Evolutionary conservation across 495 filamentous ascomycete genomes (phyloP), one percentile per base, ranked within the genome.

Genomic region (Daldinia caldariorum): DNA sequence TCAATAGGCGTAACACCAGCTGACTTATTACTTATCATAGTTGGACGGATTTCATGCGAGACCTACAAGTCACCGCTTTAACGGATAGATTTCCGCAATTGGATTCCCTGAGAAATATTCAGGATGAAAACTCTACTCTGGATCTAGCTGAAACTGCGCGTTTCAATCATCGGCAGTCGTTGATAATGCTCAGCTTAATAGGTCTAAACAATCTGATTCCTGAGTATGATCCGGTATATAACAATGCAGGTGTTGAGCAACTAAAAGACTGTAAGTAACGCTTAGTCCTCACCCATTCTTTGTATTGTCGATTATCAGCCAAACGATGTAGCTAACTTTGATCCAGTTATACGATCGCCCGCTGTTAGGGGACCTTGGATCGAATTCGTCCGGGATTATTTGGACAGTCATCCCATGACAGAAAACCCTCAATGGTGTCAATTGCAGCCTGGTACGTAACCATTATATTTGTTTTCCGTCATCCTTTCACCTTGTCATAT

Each of bases 391-490:
- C 0, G 18, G 0, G 39, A 39, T 9, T 70, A 58, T 18, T 31
- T 70, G 12, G 1, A 0, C 0, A 0, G 5, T 4, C 6, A 58
- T 20, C 49, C 49, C 29, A 8, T 45, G 13, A 26, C 32, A 16
- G 4, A 1, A 6, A 66, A 51, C 16, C 38, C 68, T 1, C 9
- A 8, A 18, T 70, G 68, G 68, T 53, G 26, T 32, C 29, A 9
- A 12, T 58, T 70, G n/a, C 68, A 70, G 13, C 22, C 57, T 54
- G 10, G 35, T 43, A 16, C 4, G 37, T 31, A 43, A 38, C 16
- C 16, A 8, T 38, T 14, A 41, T 13, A 39, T 32, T 32, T 53
- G 20, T 32, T 12, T 43, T n/a, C n/a, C n/a, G 12, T 5, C 5
- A 43, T 10, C 16, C 39, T 2, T 43, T 43, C 13, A 43, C 6